phyloP scores from a whole-genome alignment of 2,329 filamentous ascomycete species.

The Phaeosphaeriaceae sp. region DNA sequence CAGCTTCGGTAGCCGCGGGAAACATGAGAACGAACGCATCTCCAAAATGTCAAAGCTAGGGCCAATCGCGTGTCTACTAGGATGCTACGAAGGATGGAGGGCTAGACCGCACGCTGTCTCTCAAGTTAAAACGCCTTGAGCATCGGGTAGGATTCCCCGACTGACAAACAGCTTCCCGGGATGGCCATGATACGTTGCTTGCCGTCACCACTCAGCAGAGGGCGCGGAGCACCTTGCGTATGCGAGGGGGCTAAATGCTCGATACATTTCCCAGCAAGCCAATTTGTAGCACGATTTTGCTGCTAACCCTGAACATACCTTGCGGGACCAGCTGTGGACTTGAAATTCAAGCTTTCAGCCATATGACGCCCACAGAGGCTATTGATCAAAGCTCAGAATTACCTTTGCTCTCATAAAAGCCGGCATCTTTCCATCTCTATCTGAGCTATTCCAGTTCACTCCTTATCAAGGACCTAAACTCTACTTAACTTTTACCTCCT shows the following conservation, averaged over 20 bases:
- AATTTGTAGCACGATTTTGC: constrained; percentile 38
- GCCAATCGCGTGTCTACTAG: constrained; percentile 38
- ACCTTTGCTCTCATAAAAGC: constrained; percentile 29
- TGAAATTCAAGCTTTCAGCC: constrained; percentile 29
- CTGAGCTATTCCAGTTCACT: constrained; percentile 2
- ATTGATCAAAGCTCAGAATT: constrained; percentile 22
- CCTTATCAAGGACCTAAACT: background rate
- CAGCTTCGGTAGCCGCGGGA: constrained; percentile 34
- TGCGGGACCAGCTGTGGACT: constrained; percentile 22
- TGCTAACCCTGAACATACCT: constrained; percentile 24
- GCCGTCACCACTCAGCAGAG: constrained; percentile 26
- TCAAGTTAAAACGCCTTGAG: constrained; percentile 35
- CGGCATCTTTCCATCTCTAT: constrained; percentile 15
- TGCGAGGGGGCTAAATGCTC: constrained; percentile 36
- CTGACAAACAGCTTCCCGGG: constrained; percentile 29
- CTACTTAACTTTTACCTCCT: background rate
- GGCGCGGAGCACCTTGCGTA: constrained; percentile 35
- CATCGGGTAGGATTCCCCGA: constrained; percentile 39
- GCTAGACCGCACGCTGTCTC: constrained; percentile 33
- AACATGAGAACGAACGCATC: constrained; percentile 25
- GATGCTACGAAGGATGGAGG: constrained; percentile 33
- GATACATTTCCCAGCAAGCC: constrained; percentile 33
- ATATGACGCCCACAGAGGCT: constrained; percentile 35
- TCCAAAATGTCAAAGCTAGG: constrained; percentile 26
- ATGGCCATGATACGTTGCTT: constrained; percentile 31